phyloP scores from a whole-genome alignment of 305 asterid genomes.

The Stenogyne calaminthoides region DNA sequence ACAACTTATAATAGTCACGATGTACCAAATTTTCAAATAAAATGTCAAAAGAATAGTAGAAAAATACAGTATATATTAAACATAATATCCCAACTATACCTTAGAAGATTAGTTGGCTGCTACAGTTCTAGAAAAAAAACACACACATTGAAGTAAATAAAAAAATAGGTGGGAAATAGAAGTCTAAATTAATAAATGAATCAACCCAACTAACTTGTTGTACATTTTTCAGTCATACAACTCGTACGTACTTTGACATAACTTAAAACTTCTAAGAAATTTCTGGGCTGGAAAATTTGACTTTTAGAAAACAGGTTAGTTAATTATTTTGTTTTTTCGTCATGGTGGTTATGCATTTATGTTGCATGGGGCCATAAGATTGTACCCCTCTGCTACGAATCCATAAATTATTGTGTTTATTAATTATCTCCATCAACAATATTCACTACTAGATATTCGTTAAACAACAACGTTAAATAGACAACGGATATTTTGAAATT shows the following conservation, averaged over 20 bases:
- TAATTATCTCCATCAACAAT: not conserved
- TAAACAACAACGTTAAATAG: too few species aligned
- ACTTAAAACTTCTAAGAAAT: too few species aligned
- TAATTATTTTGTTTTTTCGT: constrained; percentile 2
- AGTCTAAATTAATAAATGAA: constrained; percentile 21
- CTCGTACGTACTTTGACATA: constrained; percentile 2
- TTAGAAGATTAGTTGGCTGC: not conserved
- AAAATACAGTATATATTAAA: too few species aligned
- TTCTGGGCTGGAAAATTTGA: constrained; percentile 17
- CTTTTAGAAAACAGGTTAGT: constrained; percentile 13
- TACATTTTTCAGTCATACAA: constrained; percentile 6
- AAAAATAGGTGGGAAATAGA: too few species aligned
- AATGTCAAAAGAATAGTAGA: too few species aligned
- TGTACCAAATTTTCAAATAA: too few species aligned
- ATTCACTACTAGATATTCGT: too few species aligned
- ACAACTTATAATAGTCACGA: too few species aligned
- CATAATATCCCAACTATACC: too few species aligned
- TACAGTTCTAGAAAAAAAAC: not conserved
- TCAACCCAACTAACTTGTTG: not conserved
- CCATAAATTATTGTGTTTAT: not conserved
- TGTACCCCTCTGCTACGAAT: not conserved
- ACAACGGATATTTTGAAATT: too few species aligned
- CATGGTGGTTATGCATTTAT: constrained; percentile 1
- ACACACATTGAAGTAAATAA: not conserved
- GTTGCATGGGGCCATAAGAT: constrained; percentile 3